Evolutionary conservation across 2,329 filamentous ascomycete species (phyloP), one percentile per base, ranked within the genome.

Genomic region (Cladosporium colombiae): DNA sequence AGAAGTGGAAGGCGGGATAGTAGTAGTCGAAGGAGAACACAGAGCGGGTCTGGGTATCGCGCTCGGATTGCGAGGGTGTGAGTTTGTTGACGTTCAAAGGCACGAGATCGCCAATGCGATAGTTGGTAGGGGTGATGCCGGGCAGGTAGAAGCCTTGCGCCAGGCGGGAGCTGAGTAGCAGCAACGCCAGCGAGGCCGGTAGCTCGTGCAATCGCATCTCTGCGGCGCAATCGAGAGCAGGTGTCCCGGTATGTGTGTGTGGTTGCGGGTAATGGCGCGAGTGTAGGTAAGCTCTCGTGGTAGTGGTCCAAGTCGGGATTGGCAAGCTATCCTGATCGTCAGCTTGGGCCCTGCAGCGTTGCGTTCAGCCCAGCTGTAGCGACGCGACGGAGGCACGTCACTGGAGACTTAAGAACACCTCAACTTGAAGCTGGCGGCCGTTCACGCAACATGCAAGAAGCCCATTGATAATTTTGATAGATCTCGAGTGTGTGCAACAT

Each of bases 1-100:
- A 99, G 82, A 97, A 97, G 75, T 91, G 88, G 79, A 99, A 96
- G 3, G 86, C 86, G 6, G 89, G 86, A 73, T 95, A 88, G 78
- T 99, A 99, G 83, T 99, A 98, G 80, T 98, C 94, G 84, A 91
- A 99, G 5, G 94, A 91, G 74, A 98, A 89, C 64, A 97, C 90
- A n/a, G 93, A 96, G 77, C 93, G 92, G 49, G 98, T 84, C 72
- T 92, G 89, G 29, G 90, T 86, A 79, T 97, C 92, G 69, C 87
- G 85, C 67, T 87, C 84, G 50, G 91, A 90, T 55, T 92, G 88
- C 55, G 93, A 88, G 4, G 95, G 94, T 50, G 92, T 95, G 73
- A 99, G 89, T 76, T 89, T 89, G 81, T 99, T 99, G 78, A 99
- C 95, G 74, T 91, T 89, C 58, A 99, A 86, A 27, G 93, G 92